phyloP scores from a whole-genome alignment of 257 asterid species.

The Plantago major region DNA sequence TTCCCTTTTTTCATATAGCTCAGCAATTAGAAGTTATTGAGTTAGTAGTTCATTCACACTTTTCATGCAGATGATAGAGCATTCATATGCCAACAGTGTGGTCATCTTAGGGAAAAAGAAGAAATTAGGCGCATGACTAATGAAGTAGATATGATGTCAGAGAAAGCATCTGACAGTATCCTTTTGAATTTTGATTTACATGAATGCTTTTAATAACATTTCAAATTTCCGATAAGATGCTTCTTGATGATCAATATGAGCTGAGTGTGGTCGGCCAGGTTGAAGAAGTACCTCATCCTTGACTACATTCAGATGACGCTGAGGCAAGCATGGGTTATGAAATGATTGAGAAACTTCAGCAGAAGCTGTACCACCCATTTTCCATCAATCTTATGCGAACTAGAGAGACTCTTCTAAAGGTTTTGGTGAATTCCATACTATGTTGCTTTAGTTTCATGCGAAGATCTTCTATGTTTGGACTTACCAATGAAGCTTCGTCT shows the following conservation, averaged over 20 bases:
- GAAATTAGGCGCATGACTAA: slow-evolving; percentile 40
- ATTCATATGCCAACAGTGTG: slow-evolving; percentile 80
- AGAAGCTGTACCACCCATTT: slow-evolving; percentile 52
- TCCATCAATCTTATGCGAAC: slow-evolving; percentile 75
- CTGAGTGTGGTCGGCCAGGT: neutral
- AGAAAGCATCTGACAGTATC: slow-evolving; percentile 75
- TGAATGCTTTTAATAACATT: neutral
- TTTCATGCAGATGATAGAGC: slow-evolving; percentile 59
- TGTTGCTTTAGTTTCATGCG: neutral
- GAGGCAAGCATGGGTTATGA: slow-evolving; percentile 51
- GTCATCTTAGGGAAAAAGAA: slow-evolving; percentile 70
- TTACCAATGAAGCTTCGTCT: slow-evolving; percentile 9
- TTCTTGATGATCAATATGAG: neutral
- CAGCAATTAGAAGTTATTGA: slow-evolving; percentile 3
- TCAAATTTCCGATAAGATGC: neutral
- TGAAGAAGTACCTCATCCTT: slow-evolving; percentile 23
- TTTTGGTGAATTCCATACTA: slow-evolving; percentile 14
- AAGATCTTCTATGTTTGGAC: no score
- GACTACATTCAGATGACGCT: slow-evolving; percentile 36
- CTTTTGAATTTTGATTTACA: slow-evolving; percentile 29
- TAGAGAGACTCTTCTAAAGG: slow-evolving; percentile 82
- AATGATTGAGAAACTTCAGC: slow-evolving; percentile 59
- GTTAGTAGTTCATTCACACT: slow-evolving; percentile 15
- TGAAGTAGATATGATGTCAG: slow-evolving; percentile 51
- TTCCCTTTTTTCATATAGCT: slow-evolving; percentile 7